These are phyloP conservation scores for Cucumis cinereus DNA, from an alignment of 306 rosid genomes.

Conservation along the genomic window DNA sequence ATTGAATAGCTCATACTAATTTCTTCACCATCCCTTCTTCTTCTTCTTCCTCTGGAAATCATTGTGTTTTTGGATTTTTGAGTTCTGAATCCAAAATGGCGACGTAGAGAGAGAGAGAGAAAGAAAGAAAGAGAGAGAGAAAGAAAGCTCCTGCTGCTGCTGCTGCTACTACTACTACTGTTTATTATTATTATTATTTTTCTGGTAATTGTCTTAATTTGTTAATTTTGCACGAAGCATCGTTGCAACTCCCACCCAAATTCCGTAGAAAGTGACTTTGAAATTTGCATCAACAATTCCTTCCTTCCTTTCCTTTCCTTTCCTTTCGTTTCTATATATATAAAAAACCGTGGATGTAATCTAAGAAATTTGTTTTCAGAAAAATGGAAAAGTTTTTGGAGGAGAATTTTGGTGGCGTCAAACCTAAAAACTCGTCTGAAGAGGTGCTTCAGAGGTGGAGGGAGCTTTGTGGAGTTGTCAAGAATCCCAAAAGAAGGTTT, in stretches of 20 bases:
- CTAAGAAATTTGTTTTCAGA: neutral
- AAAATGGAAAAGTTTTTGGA: slow-evolving; percentile 47
- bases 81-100: slow-evolving; percentile 8
- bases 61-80: neutral
- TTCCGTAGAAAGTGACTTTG: neutral
- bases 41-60: slow-evolving; percentile 7
- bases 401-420: slow-evolving; percentile 47
- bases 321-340: neutral
- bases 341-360: neutral
- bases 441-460: slow-evolving; percentile 78
- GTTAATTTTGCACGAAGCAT: neutral
- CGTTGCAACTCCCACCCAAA: neutral
- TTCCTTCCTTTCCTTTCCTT: too few species aligned
- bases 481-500: slow-evolving; percentile 65
- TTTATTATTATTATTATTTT: neutral
- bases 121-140: neutral
- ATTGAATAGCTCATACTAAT: neutral
- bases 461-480: slow-evolving; percentile 42
- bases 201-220: neutral
- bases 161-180: neutral
- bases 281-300: neutral
- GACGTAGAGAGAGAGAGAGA: neutral
- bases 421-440: slow-evolving; percentile 49
- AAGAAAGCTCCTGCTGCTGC: too few species aligned
- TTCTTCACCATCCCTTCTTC: slow-evolving; percentile 11